Conservation (phyloP, 2,329 filamentous ascomycete species). For the Cryphonectria carpinicola region DNA sequence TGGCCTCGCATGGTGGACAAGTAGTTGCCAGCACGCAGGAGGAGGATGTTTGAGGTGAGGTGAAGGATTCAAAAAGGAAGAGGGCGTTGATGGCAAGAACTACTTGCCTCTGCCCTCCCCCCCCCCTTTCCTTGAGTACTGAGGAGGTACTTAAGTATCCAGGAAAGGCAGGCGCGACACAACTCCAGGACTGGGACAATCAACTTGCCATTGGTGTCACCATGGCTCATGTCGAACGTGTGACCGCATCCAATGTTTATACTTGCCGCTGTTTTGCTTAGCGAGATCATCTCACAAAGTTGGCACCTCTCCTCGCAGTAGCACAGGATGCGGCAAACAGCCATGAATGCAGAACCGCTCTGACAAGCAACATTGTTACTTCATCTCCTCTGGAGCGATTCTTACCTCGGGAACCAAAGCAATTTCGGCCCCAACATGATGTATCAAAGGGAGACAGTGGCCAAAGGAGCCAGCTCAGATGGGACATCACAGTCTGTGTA, state of each 20-base stretch:
- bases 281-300: background rate
- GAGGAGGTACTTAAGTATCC: background rate
- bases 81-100: background rate
- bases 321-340: background rate
- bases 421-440: background rate
- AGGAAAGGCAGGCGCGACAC: background rate
- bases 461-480: too few relatives aligned
- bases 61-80: background rate
- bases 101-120: background rate
- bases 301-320: background rate
- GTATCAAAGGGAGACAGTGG: background rate
- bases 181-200: background rate
- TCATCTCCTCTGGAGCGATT: background rate
- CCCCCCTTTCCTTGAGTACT: background rate
- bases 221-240: background rate
- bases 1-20: background rate
- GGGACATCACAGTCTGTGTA: too few relatives aligned
- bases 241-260: background rate
- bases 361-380: background rate
- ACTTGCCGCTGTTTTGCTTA: background rate
- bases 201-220: background rate
- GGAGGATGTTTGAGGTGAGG: background rate
- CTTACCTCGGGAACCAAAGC: background rate
- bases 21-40: background rate
- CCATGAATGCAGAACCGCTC: background rate